phyloP scores from a whole-genome alignment of 805 yeast species.

The Lipomyces kockii region DNA sequence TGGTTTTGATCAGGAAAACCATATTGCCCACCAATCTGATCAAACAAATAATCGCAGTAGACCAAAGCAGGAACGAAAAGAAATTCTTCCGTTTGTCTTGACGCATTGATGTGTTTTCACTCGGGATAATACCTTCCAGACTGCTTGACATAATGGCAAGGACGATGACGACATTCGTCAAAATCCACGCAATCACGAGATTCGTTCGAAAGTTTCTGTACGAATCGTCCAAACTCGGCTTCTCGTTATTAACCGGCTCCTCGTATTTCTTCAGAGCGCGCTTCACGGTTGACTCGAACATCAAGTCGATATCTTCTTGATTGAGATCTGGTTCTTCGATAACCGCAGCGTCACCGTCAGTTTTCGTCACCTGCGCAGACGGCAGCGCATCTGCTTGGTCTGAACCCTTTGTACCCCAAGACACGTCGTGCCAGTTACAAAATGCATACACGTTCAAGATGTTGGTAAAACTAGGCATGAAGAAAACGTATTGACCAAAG shows the following conservation, averaged over 20 bases:
- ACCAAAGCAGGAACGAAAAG: conserved; percentile 60
- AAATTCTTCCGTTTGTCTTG: conserved; percentile 44
- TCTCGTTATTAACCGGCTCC: conserved; percentile 45
- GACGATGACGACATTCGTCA: conserved; percentile 47
- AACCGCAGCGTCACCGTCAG: conserved; percentile 61
- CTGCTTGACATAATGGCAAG: conserved; percentile 48
- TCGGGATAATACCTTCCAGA: conserved; percentile 36
- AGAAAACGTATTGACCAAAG: conserved; percentile 53
- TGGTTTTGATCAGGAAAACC: conserved; percentile 49
- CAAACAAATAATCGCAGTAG: conserved; percentile 64
- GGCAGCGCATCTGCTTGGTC: conserved; percentile 60
- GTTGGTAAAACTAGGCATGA: conserved; percentile 59
- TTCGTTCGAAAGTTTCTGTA: conserved; percentile 50
- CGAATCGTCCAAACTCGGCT: conserved; percentile 45
- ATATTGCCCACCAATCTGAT: conserved; percentile 61
- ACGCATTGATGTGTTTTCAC: neutral
- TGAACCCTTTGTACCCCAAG: conserved; percentile 78
- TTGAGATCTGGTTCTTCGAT: conserved; percentile 57
- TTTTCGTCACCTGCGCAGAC: conserved; percentile 52
- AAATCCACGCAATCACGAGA: conserved; percentile 48
- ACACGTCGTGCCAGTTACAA: conserved; percentile 72
- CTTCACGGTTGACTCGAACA: conserved; percentile 53
- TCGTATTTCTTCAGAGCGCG: conserved; percentile 58
- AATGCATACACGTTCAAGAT: conserved; percentile 69
- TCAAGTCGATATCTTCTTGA: conserved; percentile 58